Conservation (phyloP, 2,329 filamentous ascomycete species). For the Aphanoascus verrucosus region DNA sequence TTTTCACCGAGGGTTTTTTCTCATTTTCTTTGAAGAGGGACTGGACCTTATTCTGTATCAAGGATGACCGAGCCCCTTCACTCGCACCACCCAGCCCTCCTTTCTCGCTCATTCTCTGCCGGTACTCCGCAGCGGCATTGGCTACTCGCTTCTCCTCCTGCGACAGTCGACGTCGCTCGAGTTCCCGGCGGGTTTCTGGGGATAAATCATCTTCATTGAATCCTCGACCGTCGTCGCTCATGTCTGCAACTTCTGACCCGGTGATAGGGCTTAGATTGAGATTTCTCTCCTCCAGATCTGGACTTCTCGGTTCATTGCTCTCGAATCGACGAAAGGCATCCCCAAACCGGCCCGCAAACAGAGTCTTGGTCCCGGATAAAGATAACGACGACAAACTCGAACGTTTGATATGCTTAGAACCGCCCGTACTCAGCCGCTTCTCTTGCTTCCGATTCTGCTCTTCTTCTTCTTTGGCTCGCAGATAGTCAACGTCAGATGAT, state of each 20-base stretch:
- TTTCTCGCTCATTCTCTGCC: slow-evolving; percentile 57
- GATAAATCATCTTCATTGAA: slow-evolving; percentile 58
- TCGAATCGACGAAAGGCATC: slow-evolving; percentile 93
- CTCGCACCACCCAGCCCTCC: slow-evolving; percentile 39
- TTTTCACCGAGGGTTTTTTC: slow-evolving; percentile 48
- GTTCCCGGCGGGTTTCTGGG: slow-evolving; percentile 79
- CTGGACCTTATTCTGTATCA: slow-evolving; percentile 86
- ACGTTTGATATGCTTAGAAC: slow-evolving; percentile 56
- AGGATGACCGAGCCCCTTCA: slow-evolving; percentile 56
- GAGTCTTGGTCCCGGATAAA: slow-evolving; percentile 63
- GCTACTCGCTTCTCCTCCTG: slow-evolving; percentile 87
- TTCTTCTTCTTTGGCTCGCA: slow-evolving; percentile 61
- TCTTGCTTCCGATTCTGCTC: slow-evolving; percentile 49
- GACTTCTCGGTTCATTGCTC: slow-evolving; percentile 29
- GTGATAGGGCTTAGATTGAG: slow-evolving; percentile 56
- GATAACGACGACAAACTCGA: slow-evolving; percentile 60
- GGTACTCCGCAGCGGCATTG: slow-evolving; percentile 78
- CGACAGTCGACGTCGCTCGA: slow-evolving; percentile 68
- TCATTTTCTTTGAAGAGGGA: slow-evolving; percentile 70
- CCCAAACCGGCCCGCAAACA: slow-evolving; percentile 79
- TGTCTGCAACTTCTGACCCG: slow-evolving; percentile 63
- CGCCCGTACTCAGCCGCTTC: slow-evolving; percentile 46
- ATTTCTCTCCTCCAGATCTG: slow-evolving; percentile 38
- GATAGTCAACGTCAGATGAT: slow-evolving; percentile 69
- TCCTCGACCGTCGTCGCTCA: slow-evolving; percentile 55